phyloP scores from a whole-genome alignment of 2,329 filamentous ascomycete species.

The Pseudogymnoascus pannorum region DNA sequence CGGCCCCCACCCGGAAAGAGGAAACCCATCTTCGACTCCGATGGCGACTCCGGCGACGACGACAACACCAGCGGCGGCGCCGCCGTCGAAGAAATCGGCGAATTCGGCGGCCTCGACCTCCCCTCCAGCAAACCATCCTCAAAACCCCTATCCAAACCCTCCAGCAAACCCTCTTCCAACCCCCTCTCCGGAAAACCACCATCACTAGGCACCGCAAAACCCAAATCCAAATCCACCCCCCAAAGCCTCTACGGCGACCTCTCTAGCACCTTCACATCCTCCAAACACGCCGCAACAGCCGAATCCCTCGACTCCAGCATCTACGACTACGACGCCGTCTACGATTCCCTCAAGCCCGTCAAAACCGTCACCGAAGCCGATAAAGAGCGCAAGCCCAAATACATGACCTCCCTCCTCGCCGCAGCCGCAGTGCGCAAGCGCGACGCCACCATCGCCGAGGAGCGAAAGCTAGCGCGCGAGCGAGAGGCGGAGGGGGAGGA shows the following conservation, averaged over 20 bases:
- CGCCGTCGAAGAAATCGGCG: conserved; percentile 50
- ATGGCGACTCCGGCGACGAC: conserved; percentile 50
- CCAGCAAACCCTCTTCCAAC: conserved; percentile 55
- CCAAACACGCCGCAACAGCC: conserved; percentile 57
- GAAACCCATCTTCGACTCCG: conserved; percentile 53
- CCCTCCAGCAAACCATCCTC: conserved; percentile 35
- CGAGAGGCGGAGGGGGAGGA: conserved; percentile 74
- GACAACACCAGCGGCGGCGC: conserved; percentile 27
- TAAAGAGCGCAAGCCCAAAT: conserved; percentile 61
- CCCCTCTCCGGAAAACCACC: conserved; percentile 53
- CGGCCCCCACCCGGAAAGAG: conserved; percentile 44
- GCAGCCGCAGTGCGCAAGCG: conserved; percentile 71
- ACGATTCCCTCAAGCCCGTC: conserved; percentile 66
- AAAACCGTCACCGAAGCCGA: conserved; percentile 48
- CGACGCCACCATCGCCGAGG: conserved; percentile 69
- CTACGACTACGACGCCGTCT: conserved; percentile 80
- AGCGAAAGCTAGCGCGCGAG: conserved; percentile 72
- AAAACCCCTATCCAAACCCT: conserved; percentile 60
- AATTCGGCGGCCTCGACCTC: conserved; percentile 44
- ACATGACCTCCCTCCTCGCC: conserved; percentile 67
- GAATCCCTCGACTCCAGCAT: conserved; percentile 63
- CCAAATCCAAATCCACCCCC: not conserved
- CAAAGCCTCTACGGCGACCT: conserved; percentile 49
- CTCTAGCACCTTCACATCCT: conserved; percentile 55
- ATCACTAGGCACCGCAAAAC: conserved; percentile 20